Evolutionary conservation across 176 grass and related monocot species (phyloP), one percentile per base, ranked within the genome.

Genomic region (Thinopyrum elongatum): DNA sequence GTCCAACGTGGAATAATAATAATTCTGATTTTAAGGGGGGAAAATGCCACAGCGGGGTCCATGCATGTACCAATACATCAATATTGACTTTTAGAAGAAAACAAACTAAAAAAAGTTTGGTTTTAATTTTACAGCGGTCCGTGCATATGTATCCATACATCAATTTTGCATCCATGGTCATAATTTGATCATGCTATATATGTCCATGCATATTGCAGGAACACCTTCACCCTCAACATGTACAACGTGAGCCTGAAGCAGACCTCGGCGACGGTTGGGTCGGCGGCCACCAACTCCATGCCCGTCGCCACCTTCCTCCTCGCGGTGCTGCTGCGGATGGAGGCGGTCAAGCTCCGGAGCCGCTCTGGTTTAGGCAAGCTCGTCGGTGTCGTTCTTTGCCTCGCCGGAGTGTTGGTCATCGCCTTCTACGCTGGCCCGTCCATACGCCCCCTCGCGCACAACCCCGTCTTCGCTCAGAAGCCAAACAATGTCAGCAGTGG

Each of bases 371-470:
- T 75, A 6, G 72, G 72, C 42, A 75, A 75, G 14, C 42, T 51
- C 8, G 42, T 8, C 15, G 72, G 72, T 7, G 42, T 75, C 15
- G 7, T 15, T 1, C 41, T 98, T 25, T 98, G 89, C 59, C 77
- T 87, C 2, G 82, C 83, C 15, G 93, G 93, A 70, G 82, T 95
- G 10, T 7, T 93, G 3, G 46, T 84, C 15, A 87, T 98, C 28
- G 91, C 91, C n/a, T 88, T 98, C 66, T 95, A 93, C 74, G 23
- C 70, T 3, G 95, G 95, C 2, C 93, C 93, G 19, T 66, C 86
- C 31, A 75, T 98, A n/a, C 91, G 61, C 36, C 81, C 89, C 4
- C 47, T 93, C 67, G 88, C 22, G n/a, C 85, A 95, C 76, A 85
- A 92, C 38, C 80, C 22, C 38, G 59, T 29, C 28, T 90, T 88